Base-by-base conservation (phyloP, 441 rosid species). In the Syzygium syzygioides region DNA sequence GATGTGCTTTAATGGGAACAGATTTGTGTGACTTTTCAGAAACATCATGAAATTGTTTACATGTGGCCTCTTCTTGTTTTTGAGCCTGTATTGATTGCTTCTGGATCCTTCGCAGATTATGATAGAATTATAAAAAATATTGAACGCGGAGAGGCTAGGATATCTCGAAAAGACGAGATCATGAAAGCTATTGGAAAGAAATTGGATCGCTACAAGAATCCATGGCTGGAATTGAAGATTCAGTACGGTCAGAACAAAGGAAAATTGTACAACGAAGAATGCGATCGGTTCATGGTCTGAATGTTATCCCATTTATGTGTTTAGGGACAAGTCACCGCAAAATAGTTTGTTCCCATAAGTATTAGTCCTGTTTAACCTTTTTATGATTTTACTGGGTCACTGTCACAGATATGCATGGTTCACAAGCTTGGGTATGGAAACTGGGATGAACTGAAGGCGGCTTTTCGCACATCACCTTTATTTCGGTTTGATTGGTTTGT, bases 181-280 rank as follows among this genome's bases (percentile, higher is more conserved):
- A 98, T 98, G 99, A 97, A 96, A 93, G 99, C 99, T 71, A 96
- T 98, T 68, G 98, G 99, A 87, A 97, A 96, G 96, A 97, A 98
- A 87, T 90, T 98, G 94, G 99, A 98, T 88, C 98, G 99, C 80
- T 98, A 97, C 96, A 97, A 95, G 93, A 98, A 97, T 90, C 99
- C 99, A 23, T 97, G 99, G 99, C 95, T 96, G 90, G 99, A 98
- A 90, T 90, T 98, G 94, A 98, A 97, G 96, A 96, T 98, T 91
- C 99, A 97, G 92, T 96, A 98, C 90, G 99, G 99, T 89, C 99
- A 98, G 93, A 97, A 98, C 94, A 97, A 97, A 93, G 99, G 99
- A 90, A 97, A 97, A 92, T 91, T 97, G 91, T 97, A 97, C 93
- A 97, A 97, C 89, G 99, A 98, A 96, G 99, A 97, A 89, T 98